phyloP scores from a whole-genome alignment of 2,329 filamentous ascomycete species.

The Fusarium subglutinans region DNA sequence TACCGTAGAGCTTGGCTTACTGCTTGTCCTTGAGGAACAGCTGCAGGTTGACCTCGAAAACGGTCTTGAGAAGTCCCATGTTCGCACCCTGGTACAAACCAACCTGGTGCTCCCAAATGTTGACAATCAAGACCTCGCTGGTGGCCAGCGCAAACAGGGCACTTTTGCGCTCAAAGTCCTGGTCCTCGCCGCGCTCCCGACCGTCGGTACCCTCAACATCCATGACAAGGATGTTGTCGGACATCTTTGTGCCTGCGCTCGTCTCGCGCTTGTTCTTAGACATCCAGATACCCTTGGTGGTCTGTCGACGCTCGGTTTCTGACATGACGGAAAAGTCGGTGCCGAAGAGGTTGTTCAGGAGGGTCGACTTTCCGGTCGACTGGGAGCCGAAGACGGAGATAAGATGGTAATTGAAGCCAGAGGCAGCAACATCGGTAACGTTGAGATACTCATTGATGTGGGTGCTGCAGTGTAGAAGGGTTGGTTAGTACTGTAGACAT shows the following conservation, averaged over 20 bases:
- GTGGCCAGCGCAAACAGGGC: slow-evolving; percentile 96
- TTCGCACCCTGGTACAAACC: slow-evolving; percentile 98
- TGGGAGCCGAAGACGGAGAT: slow-evolving; percentile 99
- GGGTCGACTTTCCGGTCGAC: slow-evolving; percentile 96
- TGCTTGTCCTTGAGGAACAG: slow-evolving; percentile 95
- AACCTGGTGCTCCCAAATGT: slow-evolving; percentile 99
- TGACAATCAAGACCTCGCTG: slow-evolving; percentile 97
- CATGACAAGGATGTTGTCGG: slow-evolving; percentile 98
- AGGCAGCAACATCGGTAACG: slow-evolving; percentile 80
- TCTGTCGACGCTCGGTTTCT: slow-evolving; percentile 92
- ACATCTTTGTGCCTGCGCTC: slow-evolving; percentile 72
- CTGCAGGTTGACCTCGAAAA: slow-evolving; percentile 98
- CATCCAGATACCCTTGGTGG: slow-evolving; percentile 99
- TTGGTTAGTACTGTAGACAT: slow-evolving; percentile 22
- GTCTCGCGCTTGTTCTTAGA: slow-evolving; percentile 86
- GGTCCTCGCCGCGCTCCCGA: slow-evolving; percentile 94
- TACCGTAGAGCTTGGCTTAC: slow-evolving; percentile 59
- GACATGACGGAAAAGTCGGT: slow-evolving; percentile 98
- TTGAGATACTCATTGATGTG: slow-evolving; percentile 85
- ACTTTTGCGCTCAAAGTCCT: slow-evolving; percentile 98
- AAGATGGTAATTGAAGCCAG: slow-evolving; percentile 98
- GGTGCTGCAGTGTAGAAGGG: slow-evolving; percentile 59
- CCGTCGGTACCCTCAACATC: slow-evolving; percentile 98
- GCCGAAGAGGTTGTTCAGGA: slow-evolving; percentile 94
- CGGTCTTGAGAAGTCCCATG: slow-evolving; percentile 98